Evolutionary conservation across 2,329 filamentous ascomycete species (phyloP), one percentile per base, ranked within the genome.

Genomic region (Lecanosticta acicola): DNA sequence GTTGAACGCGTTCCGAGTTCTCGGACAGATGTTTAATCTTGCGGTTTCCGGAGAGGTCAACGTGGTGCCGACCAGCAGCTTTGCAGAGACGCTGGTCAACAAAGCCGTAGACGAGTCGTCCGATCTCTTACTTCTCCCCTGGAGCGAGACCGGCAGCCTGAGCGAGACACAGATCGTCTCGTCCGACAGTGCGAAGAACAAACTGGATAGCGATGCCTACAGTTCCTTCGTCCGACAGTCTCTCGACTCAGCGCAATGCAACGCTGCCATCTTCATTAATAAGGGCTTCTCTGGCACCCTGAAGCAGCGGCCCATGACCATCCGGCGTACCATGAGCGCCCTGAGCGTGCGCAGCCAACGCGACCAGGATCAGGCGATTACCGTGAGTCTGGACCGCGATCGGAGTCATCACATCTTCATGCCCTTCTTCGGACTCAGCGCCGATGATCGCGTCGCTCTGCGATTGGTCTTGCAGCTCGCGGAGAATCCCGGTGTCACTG

Each of bases 1-100:
- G 3, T 81, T 96, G 44, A 95, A 94, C 62, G 86, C 87, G 0
- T 96, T 96, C 75, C 81, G 86, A 39, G 87, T 88, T 0, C 90
- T 96, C 57, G 88, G 87, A 1, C 84, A 85, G 52, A 79, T 95
- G 33, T 82, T 93, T 61, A 87, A 90, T 52, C 76, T 96, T 1
- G 81, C 87, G 0, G 84, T 91, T 13, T 87, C 87, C 3, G 88
- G 88, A 3, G 85, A 84, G 48, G 35, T 94, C 1, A 81, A 85
- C 0, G 80, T 95, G 39, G 81, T 90, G 1, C 87, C 89, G 0
- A 82, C 89, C 45, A 73, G 78, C 9, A 84, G 83, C 0, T 96
- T 88, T 61, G 82, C 89, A 0, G 86, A 91, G 46, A 87, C 86
- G 0, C 72, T 97, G 7, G 74, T 80, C 29, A 77, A 75, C 19